Base-by-base conservation (phyloP, 805 yeast genomes). In the Candida pseudofarinosa region DNA sequence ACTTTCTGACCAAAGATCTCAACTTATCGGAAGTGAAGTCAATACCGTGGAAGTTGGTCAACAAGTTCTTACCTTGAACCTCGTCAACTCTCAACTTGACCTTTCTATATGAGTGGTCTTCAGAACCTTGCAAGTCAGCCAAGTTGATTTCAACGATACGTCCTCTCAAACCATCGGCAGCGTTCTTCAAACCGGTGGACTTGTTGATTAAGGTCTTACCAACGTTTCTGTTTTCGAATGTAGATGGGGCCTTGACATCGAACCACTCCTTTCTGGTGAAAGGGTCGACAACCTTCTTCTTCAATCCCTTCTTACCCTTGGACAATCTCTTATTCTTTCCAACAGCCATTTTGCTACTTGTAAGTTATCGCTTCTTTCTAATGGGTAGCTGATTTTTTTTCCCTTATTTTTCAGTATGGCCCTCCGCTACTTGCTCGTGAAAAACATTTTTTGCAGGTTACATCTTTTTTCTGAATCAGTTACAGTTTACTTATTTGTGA, bases 281-380 rank as follows among this genome's bases (percentile, higher is more conserved):
- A 71, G 98, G 98, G 82, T 91, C 99, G 61, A 89, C 95, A 71
- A 87, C 93, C 85, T 85, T 91, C 95, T 91, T 93, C 95, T 91
- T 91, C 75, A 88, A 79, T 69, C 98, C 97, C 79, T 91, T 91
- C 88, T 85, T 85, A 69, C 93, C 91, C 71, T 78, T 77, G 71
- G 83, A 79, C 65, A 85, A 80, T 80, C 91, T 86, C 58, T 59
- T 62, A 50, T 74, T 74, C 67, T 74, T 74, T 65, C 79, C 79
- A 63, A 76, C 78, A 72, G 80, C 81, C 81, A 76, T 76, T 64
- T 57, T 74, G 28, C 28, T 23, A 23, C 28, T 23, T 23, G 28
- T 23, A 23, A 23, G 28, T 66, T 23, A 23, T 23, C 28, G 28
- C 28, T 39, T 32, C 19, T 15, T 33, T 39, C 30, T 39, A 33